A percentile compares a stretch with the other conserved stretches of the same genome.
Conservation (phyloP, 176 grass and related monocot species). For the Phyllostachys edulis region DNA sequence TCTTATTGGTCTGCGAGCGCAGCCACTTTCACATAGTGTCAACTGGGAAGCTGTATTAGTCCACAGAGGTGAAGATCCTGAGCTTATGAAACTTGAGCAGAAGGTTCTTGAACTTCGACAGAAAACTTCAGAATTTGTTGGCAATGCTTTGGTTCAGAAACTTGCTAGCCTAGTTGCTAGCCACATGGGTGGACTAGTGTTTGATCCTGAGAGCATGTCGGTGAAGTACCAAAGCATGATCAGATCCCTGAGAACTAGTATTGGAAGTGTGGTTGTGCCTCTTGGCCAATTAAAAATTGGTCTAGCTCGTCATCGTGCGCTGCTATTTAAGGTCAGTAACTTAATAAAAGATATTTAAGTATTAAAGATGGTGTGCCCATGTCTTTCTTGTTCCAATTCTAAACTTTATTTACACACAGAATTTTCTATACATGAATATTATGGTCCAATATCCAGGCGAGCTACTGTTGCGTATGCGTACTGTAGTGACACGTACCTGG, state of each 20-base stretch:
- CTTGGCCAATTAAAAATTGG: slow-evolving; percentile 85
- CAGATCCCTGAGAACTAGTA: slow-evolving; percentile 49
- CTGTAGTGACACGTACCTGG: no score
- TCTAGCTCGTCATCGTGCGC: slow-evolving; percentile 86
- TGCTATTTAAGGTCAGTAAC: slow-evolving; percentile 89
- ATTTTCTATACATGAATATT: not conserved
- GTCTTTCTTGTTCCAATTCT: slow-evolving; percentile 1
- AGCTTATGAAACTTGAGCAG: slow-evolving; percentile 79
- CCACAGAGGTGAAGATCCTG: slow-evolving; percentile 81
- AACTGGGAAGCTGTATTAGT: slow-evolving; percentile 85
- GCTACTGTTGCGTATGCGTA: no score
- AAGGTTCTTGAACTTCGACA: slow-evolving; percentile 52
- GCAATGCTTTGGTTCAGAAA: slow-evolving; percentile 69
- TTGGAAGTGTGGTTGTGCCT: slow-evolving; percentile 68
- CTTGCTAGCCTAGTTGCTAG: slow-evolving; percentile 70
- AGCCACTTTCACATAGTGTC: slow-evolving; percentile 56
- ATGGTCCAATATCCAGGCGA: no score
- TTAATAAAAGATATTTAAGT: slow-evolving; percentile 10
- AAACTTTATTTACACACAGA: not conserved
- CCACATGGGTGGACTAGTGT: slow-evolving; percentile 84
- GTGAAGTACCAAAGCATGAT: slow-evolving; percentile 58
- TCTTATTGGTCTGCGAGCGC: slow-evolving; percentile 65
- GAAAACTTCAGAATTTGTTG: slow-evolving; percentile 55
- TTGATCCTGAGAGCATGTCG: slow-evolving; percentile 70
- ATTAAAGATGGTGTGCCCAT: slow-evolving; percentile 4